These are phyloP conservation scores for Syncephalastrum monosporum DNA, from an alignment of 371 early-diverging fungal species.

Conservation along the genomic window DNA sequence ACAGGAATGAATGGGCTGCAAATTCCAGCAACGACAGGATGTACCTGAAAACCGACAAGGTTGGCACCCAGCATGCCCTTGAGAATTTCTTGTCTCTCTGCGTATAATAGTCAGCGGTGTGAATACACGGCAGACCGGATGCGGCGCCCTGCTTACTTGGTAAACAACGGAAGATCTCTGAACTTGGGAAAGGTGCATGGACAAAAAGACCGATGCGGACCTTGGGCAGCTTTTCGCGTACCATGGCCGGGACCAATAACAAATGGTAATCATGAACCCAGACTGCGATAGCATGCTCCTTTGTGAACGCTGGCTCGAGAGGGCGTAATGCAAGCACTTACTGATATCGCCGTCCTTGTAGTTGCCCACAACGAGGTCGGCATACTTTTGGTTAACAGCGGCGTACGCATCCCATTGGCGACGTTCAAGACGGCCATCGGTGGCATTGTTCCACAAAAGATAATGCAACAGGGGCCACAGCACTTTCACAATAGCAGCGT, in stretches of 20 bases:
- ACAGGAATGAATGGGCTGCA: neutral
- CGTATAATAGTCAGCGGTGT: too few relatives aligned
- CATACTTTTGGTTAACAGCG: slow-evolving; percentile 84
- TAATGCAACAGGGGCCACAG: slow-evolving; percentile 99
- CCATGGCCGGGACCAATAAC: slow-evolving; percentile 83
- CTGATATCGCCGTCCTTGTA: slow-evolving; percentile 86
- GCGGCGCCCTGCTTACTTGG: slow-evolving; percentile 59
- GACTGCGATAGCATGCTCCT: slow-evolving; percentile 41
- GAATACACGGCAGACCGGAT: neutral
- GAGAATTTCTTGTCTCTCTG: slow-evolving; percentile 88
- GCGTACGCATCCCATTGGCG: slow-evolving; percentile 86
- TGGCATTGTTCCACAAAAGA: slow-evolving; percentile 86
- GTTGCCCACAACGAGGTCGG: slow-evolving; percentile 71
- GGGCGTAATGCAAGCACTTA: slow-evolving; percentile 26
- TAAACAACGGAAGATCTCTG: slow-evolving; percentile 91
- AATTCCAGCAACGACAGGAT: neutral
- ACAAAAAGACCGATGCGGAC: slow-evolving; percentile 95
- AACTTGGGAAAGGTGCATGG: slow-evolving; percentile 96
- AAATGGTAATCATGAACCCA: slow-evolving; percentile 99
- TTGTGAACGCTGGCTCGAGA: too few relatives aligned
- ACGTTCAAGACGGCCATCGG: slow-evolving; percentile 64
- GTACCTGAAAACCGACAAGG: slow-evolving; percentile 90
- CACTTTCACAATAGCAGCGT: slow-evolving; percentile 34
- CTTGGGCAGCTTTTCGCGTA: slow-evolving; percentile 74
- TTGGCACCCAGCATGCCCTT: slow-evolving; percentile 90